phyloP scores from a whole-genome alignment of 345 rosid species.

The Arabis hirsuta region DNA sequence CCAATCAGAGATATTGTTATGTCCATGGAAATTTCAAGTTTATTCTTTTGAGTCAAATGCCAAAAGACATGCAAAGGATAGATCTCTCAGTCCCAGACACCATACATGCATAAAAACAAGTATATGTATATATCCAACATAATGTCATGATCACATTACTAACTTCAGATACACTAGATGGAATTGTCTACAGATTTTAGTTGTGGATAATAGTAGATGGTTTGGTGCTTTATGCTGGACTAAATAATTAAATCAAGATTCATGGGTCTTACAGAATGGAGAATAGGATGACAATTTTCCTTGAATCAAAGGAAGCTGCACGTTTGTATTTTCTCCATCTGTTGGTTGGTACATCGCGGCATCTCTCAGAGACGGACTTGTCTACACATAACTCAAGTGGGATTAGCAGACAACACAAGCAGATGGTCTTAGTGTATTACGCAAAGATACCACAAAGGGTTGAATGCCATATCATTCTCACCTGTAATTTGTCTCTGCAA shows the following conservation, averaged over 20 bases:
- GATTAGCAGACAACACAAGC: not conserved
- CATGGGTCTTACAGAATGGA: conserved; percentile 57
- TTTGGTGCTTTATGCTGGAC: too few species aligned
- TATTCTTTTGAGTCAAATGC: too few species aligned
- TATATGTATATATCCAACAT: too few species aligned
- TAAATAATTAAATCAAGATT: too few species aligned
- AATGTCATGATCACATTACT: too few species aligned
- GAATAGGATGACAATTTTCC: conserved; percentile 71
- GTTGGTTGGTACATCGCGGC: conserved; percentile 48
- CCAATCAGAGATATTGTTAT: too few species aligned
- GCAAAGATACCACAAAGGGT: not conserved
- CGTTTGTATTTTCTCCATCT: conserved; percentile 78
- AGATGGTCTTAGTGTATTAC: not conserved
- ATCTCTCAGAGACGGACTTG: not conserved
- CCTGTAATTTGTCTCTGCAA: conserved; percentile 64
- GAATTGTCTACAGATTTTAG: too few species aligned
- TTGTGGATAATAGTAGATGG: too few species aligned
- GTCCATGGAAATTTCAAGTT: too few species aligned
- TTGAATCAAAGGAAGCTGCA: conserved; percentile 72
- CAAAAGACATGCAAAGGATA: not conserved
- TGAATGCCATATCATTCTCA: conserved; percentile 25
- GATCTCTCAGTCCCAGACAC: too few species aligned
- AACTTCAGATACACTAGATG: too few species aligned
- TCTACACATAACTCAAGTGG: not conserved
- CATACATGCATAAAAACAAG: too few species aligned